Evolutionary conservation across 169 alveolate species (phyloP).

Genomic region (Theileria sp.): DNA sequence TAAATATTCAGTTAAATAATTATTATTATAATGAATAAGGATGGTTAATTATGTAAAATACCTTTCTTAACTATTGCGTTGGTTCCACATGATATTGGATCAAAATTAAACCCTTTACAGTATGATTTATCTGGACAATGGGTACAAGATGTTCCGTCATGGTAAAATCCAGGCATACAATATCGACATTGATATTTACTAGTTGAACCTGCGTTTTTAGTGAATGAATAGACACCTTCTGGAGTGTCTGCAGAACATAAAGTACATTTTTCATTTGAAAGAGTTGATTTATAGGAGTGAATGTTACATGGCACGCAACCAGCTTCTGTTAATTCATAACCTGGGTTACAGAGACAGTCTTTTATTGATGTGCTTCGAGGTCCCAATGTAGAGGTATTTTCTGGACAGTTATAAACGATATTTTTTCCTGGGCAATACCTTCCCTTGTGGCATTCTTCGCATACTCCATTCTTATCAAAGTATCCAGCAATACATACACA

Average conservation of each 20-base stretch:
- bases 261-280: constrained; percentile 51
- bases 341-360: constrained; percentile 73
- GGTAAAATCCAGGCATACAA: constrained; percentile 69
- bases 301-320: constrained; percentile 33
- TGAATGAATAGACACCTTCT: constrained; percentile 29
- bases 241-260: constrained; percentile 27
- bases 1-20: not conserved
- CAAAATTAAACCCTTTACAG: constrained; percentile 68
- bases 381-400: constrained; percentile 37
- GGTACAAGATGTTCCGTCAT: constrained; percentile 53
- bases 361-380: constrained; percentile 9
- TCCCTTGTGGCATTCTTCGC: constrained; percentile 63
- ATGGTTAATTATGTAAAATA: not conserved
- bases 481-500: constrained; percentile 67
- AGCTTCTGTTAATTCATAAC: constrained; percentile 69
- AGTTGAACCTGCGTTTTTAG: constrained; percentile 58
- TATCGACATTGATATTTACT: constrained; percentile 54
- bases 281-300: constrained; percentile 36
- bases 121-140: constrained; percentile 66
- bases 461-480: constrained; percentile 52
- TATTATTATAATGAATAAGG: not conserved
- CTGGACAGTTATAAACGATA: constrained; percentile 29
- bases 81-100: constrained; percentile 66
- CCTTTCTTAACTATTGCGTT: constrained; percentile 45
- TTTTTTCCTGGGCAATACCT: constrained; percentile 51